phyloP scores from a whole-genome alignment of 1,284 basidiomycete species.

The Amylostereum chailletii region DNA sequence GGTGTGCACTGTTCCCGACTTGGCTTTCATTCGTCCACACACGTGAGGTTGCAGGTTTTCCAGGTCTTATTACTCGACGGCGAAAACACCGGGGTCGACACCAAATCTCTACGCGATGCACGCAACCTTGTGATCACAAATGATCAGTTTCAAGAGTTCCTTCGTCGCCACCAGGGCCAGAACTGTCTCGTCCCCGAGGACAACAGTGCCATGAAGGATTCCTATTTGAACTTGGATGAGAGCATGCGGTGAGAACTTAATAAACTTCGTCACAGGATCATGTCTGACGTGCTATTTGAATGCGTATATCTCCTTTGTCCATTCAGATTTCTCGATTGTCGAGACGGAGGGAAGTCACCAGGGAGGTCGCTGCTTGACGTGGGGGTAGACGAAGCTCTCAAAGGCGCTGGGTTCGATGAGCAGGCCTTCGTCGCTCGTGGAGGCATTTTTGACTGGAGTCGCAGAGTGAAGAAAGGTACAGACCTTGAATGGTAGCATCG shows the following conservation, averaged over 20 bases:
- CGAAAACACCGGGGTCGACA: slow-evolving; percentile 21
- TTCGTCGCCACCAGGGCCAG: slow-evolving; percentile 21
- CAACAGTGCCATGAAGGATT: slow-evolving; percentile 2
- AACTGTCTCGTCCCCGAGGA: slow-evolving; percentile 4
- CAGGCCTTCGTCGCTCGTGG: not conserved
- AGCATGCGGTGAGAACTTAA: not conserved
- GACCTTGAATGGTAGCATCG: not conserved
- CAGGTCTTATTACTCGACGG: slow-evolving; percentile 28
- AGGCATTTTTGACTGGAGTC: slow-evolving; percentile 1
- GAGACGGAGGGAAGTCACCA: not conserved
- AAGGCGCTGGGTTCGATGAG: not conserved
- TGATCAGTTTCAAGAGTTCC: slow-evolving; percentile 27
- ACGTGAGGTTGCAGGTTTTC: slow-evolving; percentile 15
- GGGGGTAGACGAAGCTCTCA: not conserved
- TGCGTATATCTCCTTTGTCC: too few relatives aligned
- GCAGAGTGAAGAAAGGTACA: not conserved
- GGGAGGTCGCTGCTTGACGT: not conserved
- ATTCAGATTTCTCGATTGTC: slow-evolving; percentile 1
- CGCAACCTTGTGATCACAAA: slow-evolving; percentile 24
- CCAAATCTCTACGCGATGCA: slow-evolving; percentile 26
- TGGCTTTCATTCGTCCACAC: too few relatives aligned
- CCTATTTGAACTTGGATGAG: slow-evolving; percentile 1
- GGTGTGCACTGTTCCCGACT: slow-evolving; percentile 13
- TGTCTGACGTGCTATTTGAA: not conserved
- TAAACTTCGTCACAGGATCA: not conserved